Base-by-base conservation (phyloP, 2,329 filamentous ascomycete species). In the Atkinsonella texensis region DNA sequence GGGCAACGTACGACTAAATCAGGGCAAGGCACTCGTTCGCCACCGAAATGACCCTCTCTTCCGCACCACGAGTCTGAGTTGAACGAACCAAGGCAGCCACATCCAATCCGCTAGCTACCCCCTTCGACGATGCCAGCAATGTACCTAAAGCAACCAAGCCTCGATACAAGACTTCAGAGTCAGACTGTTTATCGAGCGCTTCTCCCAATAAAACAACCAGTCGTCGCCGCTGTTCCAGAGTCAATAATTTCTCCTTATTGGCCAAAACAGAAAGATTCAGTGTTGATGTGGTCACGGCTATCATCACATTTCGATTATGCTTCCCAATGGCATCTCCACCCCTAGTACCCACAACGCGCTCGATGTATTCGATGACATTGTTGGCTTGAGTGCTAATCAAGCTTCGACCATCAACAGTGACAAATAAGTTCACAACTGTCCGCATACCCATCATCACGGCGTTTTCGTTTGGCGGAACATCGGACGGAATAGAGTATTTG, bases 381-480 rank as follows among this genome's bases (percentile, higher is more conserved):
- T 83, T 77, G 18, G 69, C 67, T 15, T 75, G 67, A 1, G 83
- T 80, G 43, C 79, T 75, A 6, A 82, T 80, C 3, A 88, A 69
- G 45, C 73, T 70, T 20, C 87, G 80, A 15, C 93, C 93, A 52
- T 84, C 75, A 0, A 80, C 71, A 0, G 87, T 87, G 54, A 80
- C 77, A 62, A 96, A 95, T 8, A 96, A 72, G 59, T 98, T 98
- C 32, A 82, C 84, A 47, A 97, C 75, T 13, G 84, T 80, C 4
- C 93, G 85, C 12, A 89, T 74, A 0, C 85, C 83, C 74, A 98
- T 86, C 84, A 97, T 95, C 11, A 81, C 79, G 57, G 89, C 89
- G 67, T 96, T 96, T 50, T 84, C 76, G 39, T 81, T 82, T 0
- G 85, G 73, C 2, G 80, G 74, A 0, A 76, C 70, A 4, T 81